These are phyloP conservation scores for Fonsecaea monophora DNA, from an alignment of 2,329 filamentous ascomycete species.

Conservation along the genomic window DNA sequence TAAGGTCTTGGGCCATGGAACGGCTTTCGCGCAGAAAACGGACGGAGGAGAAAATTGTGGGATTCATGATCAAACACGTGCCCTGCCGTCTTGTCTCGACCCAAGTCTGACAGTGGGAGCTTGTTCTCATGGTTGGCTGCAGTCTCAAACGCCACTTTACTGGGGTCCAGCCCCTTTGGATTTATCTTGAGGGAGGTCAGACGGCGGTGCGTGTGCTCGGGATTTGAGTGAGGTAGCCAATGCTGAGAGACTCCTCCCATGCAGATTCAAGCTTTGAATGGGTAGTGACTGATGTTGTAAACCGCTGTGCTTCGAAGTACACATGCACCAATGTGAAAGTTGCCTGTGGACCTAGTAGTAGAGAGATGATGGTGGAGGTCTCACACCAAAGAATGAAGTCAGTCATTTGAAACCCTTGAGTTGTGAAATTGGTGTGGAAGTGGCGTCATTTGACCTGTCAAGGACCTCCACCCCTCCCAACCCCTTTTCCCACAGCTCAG, in stretches of 20 bases:
- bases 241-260: neutral
- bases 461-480: neutral
- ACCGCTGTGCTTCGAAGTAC: neutral
- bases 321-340: neutral
- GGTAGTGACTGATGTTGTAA: neutral
- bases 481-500: neutral
- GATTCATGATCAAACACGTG: conserved; percentile 2
- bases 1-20: neutral
- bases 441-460: conserved; percentile 1
- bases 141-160: conserved; percentile 5
- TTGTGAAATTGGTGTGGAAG: neutral
- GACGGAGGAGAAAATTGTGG: neutral
- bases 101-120: neutral
- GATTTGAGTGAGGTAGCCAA: neutral
- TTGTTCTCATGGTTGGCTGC: neutral
- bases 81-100: neutral
- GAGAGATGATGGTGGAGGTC: neutral
- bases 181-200: neutral
- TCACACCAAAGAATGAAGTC: neutral
- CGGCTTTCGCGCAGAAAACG: neutral
- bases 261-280: neutral
- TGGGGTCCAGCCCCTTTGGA: neutral
- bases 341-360: neutral
- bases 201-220: neutral
- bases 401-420: neutral